These are phyloP conservation scores for Cicer cuneatum DNA, from an alignment of 306 rosid genomes.

Conservation along the genomic window DNA sequence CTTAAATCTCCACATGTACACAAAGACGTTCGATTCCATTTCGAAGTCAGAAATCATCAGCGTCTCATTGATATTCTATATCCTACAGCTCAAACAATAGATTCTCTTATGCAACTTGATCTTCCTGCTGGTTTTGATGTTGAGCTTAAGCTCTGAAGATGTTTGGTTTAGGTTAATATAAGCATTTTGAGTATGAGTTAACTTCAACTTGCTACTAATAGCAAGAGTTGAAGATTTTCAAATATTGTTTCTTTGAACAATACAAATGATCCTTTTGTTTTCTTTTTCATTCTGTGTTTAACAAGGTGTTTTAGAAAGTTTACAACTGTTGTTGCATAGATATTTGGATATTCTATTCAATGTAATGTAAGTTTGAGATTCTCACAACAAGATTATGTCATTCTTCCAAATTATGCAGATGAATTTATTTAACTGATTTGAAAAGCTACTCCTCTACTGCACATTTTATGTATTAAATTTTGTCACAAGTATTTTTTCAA, in stretches of 20 bases:
- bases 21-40: constrained; percentile 94
- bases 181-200: constrained; percentile 29
- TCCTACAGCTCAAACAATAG: constrained; percentile 98
- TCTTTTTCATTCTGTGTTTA: background rate
- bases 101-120: constrained; percentile 93
- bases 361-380: constrained; percentile 32
- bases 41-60: constrained; percentile 95
- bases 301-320: background rate
- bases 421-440: background rate
- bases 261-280: background rate
- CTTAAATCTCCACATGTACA: constrained; percentile 94
- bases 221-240: constrained; percentile 4
- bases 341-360: constrained; percentile 35
- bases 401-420: constrained; percentile 14
- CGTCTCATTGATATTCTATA: constrained; percentile 89
- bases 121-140: constrained; percentile 99
- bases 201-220: constrained; percentile 32
- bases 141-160: constrained; percentile 87
- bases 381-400: background rate
- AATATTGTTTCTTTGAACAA: constrained; percentile 26
- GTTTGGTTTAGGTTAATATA: constrained; percentile 33
- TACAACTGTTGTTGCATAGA: constrained; percentile 32
- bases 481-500: no score
- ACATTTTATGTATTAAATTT: no score
- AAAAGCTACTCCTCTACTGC: background rate